phyloP scores from a whole-genome alignment of 371 early-diverging fungal genomes.

The Amoeboaphelidium protococcarum region DNA sequence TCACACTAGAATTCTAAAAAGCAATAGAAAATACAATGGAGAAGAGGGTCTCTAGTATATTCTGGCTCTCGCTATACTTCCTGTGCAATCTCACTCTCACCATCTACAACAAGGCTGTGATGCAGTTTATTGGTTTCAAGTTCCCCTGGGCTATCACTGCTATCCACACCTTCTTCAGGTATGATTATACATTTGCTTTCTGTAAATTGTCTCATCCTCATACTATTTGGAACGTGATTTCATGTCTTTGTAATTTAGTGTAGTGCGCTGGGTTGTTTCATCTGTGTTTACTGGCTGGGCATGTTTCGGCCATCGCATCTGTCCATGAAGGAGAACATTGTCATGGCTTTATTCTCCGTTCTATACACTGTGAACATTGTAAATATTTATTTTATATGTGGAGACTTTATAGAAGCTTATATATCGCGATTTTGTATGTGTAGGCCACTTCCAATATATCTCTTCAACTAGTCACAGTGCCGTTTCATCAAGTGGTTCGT shows the following conservation, averaged over 20 bases:
- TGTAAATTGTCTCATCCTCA: too few species aligned
- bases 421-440: too few species aligned
- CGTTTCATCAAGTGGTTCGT: constrained; percentile 66
- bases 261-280: constrained; percentile 26
- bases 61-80: constrained; percentile 44
- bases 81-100: constrained; percentile 47
- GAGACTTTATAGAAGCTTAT: too few species aligned
- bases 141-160: constrained; percentile 72
- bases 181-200: too few species aligned
- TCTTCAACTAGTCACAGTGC: constrained; percentile 31
- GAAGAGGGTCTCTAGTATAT: too few species aligned
- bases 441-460: constrained; percentile 61
- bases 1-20: too few species aligned
- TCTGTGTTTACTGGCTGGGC: constrained; percentile 16
- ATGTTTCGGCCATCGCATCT: constrained; percentile 28
- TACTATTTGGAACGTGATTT: too few species aligned
- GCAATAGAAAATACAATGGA: too few species aligned
- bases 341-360: constrained; percentile 48
- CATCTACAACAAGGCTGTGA: constrained; percentile 54
- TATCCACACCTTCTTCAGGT: constrained; percentile 49
- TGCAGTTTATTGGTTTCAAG: constrained; percentile 34
- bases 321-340: constrained; percentile 25
- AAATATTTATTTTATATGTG: too few species aligned
- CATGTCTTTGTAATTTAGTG: too few species aligned
- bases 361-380: constrained; percentile 73